These are phyloP conservation scores for Pterula multifida DNA, from an alignment of 1,284 basidiomycete genomes.

Conservation along the genomic window DNA sequence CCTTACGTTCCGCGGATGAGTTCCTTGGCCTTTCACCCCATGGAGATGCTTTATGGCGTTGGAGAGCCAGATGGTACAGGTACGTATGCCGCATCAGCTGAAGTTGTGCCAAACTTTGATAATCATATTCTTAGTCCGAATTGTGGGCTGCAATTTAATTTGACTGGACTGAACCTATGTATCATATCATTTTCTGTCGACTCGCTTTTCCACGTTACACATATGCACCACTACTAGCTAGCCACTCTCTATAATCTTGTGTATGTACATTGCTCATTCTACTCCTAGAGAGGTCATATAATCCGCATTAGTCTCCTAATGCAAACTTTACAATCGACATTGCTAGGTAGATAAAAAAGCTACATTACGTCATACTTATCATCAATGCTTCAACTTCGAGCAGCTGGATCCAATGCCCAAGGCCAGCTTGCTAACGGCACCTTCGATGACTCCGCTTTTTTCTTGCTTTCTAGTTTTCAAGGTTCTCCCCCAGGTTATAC, in stretches of 20 bases:
- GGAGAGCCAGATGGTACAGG: constrained; percentile 64
- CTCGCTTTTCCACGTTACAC: too few relatives aligned
- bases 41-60: constrained; percentile 68
- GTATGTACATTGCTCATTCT: neutral
- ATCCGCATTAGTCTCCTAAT: neutral
- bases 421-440: constrained; percentile 19
- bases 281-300: too few relatives aligned
- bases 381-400: constrained; percentile 11
- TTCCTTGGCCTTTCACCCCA: constrained; percentile 65
- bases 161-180: neutral
- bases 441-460: constrained; percentile 15
- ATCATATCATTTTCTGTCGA: neutral
- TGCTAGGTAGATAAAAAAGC: neutral
- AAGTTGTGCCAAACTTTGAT: neutral
- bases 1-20: constrained; percentile 50
- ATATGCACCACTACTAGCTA: too few relatives aligned
- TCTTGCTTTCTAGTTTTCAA: constrained; percentile 9
- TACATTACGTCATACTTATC: neutral
- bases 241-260: neutral
- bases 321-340: neutral
- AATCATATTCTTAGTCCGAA: constrained; percentile 23
- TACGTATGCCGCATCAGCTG: constrained; percentile 22
- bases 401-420: constrained; percentile 20
- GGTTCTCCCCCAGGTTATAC: constrained; percentile 5
- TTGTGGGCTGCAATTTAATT: constrained; percentile 29